Base-by-base conservation (phyloP, 1,284 basidiomycete genomes). In the Ustilago nuda region DNA sequence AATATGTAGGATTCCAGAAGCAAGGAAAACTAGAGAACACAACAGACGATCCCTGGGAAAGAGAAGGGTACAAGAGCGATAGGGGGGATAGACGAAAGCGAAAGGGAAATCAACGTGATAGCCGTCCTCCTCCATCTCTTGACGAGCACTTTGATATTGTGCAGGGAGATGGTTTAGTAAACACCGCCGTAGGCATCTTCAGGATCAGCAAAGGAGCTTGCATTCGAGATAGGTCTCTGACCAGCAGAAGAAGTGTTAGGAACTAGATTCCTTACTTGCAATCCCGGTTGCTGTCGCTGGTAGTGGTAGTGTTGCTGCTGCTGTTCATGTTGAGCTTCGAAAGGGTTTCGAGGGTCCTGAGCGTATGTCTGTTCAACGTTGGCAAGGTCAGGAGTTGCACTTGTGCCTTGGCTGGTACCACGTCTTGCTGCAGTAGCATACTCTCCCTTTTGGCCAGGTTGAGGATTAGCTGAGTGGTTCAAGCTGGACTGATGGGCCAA, bases 361-460 rank as follows among this genome's bases (percentile, higher is more conserved):
- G 71, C 74, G 43, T 81, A 82, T 13, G 77, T 81, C 55, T 82
- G 79, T 58, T 82, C 80, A 23, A 80, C 66, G 53, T 82, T 81
- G 35, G 79, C 78, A 9, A 82, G 39, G 48, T 82, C 81, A 4
- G 81, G 81, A 7, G 81, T 82, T 37, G 80, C 81, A 36, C 60
- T 66, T 15, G 80, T 64, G 15, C 68, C 72, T 50, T 82, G 80
- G 8, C 61, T 23, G 8, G 76, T 80, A 19, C 62, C 48, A 1
- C 79, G 80, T 33, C 80, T 63, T 23, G 77, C 80, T 9, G 79
- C 56, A 0, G 79, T 81, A 37, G 62, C 60, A 57, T 72, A 57
- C 32, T 27, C 8, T 2, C 19, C 30, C 2, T 39, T 12, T 13
- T 50, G 52, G 11, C 43, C 27, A 17, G 50, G 50, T 33, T 51